phyloP scores from a whole-genome alignment of 2,329 filamentous ascomycete genomes.

The Cryphonectria parasitica region DNA sequence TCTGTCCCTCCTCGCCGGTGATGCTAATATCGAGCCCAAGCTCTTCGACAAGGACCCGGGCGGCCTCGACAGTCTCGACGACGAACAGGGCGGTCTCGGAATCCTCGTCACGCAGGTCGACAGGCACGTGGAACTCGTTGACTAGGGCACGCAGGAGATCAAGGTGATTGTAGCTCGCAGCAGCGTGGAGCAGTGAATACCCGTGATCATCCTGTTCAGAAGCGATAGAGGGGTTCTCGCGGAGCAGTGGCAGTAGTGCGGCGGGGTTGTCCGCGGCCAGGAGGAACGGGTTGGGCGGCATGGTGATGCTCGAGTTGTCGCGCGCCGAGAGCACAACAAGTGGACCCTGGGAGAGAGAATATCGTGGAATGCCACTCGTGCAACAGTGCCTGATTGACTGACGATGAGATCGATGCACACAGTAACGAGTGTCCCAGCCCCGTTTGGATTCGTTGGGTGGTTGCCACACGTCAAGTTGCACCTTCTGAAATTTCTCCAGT shows the following conservation, averaged over 20 bases:
- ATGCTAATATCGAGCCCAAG: slow-evolving; percentile 70
- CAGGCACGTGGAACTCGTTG: slow-evolving; percentile 74
- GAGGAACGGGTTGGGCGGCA: slow-evolving; percentile 68
- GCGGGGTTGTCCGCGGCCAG: slow-evolving; percentile 82
- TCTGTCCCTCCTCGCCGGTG: slow-evolving; percentile 75
- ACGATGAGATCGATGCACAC: not conserved
- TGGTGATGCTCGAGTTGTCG: slow-evolving; percentile 32
- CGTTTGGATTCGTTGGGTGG: not conserved
- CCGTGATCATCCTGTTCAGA: slow-evolving; percentile 84
- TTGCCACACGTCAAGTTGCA: not conserved
- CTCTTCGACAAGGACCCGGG: slow-evolving; percentile 80
- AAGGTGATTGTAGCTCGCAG: slow-evolving; percentile 87
- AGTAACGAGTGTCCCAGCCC: not conserved
- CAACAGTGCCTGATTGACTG: not conserved
- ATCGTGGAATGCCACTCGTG: not conserved
- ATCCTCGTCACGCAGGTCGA: slow-evolving; percentile 87
- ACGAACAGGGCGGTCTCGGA: slow-evolving; percentile 93
- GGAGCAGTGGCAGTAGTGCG: slow-evolving; percentile 74
- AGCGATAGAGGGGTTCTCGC: slow-evolving; percentile 75
- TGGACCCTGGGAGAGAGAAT: not conserved
- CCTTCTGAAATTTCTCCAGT: slow-evolving; percentile 14
- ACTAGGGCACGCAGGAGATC: slow-evolving; percentile 78
- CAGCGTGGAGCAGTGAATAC: slow-evolving; percentile 92
- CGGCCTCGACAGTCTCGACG: slow-evolving; percentile 79
- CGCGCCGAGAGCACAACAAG: not conserved